Evolutionary conservation across 345 rosid species (phyloP).

Genomic region (Noccaea caerulescens): DNA sequence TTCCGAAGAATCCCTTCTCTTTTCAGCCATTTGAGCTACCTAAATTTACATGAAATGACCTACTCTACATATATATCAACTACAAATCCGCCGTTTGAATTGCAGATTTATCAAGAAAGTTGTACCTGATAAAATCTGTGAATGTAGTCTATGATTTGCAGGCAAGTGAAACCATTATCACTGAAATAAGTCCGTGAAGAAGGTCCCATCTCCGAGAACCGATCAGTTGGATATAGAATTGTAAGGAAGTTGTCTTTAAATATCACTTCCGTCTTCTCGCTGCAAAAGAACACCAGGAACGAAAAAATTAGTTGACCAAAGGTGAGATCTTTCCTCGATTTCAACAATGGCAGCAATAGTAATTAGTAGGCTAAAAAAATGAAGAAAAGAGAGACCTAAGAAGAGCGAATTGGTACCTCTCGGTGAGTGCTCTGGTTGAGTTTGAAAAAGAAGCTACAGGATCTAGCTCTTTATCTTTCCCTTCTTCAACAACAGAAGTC

Average conservation of each 20-base stretch:
- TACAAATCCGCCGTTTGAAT: neutral
- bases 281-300: conserved; percentile 42
- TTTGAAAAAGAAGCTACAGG: conserved; percentile 75
- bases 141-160: conserved; percentile 72
- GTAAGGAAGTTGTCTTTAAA: conserved; percentile 78
- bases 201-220: conserved; percentile 93
- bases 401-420: conserved; percentile 57
- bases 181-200: conserved; percentile 88
- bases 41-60: neutral
- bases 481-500: conserved; percentile 56
- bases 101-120: neutral
- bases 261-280: conserved; percentile 77
- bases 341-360: conserved; percentile 6
- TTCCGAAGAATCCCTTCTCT: neutral
- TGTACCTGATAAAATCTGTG: conserved; percentile 87
- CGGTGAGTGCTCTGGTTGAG: conserved; percentile 73
- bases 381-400: conserved; percentile 10
- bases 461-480: conserved; percentile 61
- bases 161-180: conserved; percentile 72
- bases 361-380: conserved; percentile 6
- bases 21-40: conserved; percentile 4
- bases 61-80: neutral
- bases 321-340: conserved; percentile 26
- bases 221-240: conserved; percentile 77
- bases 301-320: neutral